Evolutionary conservation across 352 stramenopile species (phyloP).

Genomic region (Lagenidium giganteum): DNA sequence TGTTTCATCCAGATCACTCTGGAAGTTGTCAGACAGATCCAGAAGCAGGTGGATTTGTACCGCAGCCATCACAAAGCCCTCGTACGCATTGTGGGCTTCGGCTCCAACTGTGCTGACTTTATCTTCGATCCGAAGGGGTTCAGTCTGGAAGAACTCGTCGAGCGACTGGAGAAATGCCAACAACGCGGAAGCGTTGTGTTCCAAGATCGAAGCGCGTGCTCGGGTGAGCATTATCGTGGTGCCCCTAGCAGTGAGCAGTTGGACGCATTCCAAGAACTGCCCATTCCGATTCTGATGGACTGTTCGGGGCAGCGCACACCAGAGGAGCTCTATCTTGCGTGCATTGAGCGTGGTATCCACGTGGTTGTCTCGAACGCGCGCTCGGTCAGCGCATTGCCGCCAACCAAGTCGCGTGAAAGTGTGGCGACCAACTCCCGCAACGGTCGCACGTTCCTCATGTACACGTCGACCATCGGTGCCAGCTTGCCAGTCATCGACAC

Average conservation of each 20-base stretch:
- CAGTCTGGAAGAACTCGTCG: constrained; percentile 34
- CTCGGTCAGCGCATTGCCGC: constrained; percentile 43
- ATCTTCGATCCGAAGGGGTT: constrained; percentile 52
- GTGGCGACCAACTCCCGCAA: constrained; percentile 26
- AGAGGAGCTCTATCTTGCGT: constrained; percentile 49
- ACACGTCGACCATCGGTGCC: constrained; percentile 71
- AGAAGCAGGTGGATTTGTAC: constrained; percentile 57
- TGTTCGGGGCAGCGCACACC: constrained; percentile 55
- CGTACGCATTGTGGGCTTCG: constrained; percentile 66
- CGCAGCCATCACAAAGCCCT: constrained; percentile 59
- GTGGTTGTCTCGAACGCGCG: constrained; percentile 66
- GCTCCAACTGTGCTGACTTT: constrained; percentile 55
- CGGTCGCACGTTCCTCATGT: constrained; percentile 72
- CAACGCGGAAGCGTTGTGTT: constrained; percentile 24
- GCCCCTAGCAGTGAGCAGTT: constrained; percentile 42
- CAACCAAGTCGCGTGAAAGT: constrained; percentile 51
- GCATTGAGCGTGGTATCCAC: constrained; percentile 66
- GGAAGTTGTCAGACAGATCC: constrained; percentile 51
- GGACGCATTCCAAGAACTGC: constrained; percentile 52
- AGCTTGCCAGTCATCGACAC: constrained; percentile 72
- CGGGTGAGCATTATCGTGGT: constrained; percentile 21
- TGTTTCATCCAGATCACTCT: constrained; percentile 41
- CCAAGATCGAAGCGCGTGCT: neutral
- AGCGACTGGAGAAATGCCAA: constrained; percentile 34
- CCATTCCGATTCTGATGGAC: constrained; percentile 67